These are phyloP conservation scores for Pichia exigua DNA, from an alignment of 805 yeast species.

Conservation along the genomic window DNA sequence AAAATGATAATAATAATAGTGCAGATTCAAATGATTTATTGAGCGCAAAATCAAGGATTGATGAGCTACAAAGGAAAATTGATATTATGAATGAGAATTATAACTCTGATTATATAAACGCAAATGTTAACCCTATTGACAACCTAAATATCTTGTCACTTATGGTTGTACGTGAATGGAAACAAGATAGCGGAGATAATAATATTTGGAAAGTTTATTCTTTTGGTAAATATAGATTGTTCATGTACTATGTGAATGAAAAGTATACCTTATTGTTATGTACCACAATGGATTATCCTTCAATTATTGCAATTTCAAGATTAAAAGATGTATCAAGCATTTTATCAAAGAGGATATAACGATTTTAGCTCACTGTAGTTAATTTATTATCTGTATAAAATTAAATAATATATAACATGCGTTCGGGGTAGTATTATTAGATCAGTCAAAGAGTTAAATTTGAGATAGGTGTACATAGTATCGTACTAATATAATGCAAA, in stretches of 20 bases:
- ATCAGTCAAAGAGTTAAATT: neutral
- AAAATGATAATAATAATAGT: neutral
- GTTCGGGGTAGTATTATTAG: neutral
- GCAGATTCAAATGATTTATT: neutral
- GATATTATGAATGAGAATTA: slow-evolving; percentile 13
- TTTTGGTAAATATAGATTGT: slow-evolving; percentile 19
- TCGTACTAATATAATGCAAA: slow-evolving; percentile 4
- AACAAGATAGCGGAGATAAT: slow-evolving; percentile 6
- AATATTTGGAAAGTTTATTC: slow-evolving; percentile 22
- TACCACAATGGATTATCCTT: slow-evolving; percentile 23
- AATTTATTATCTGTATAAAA: neutral
- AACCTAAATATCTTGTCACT: slow-evolving; percentile 26
- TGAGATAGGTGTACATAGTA: slow-evolving; percentile 5
- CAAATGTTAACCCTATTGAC: slow-evolving; percentile 25
- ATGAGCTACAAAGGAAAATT: slow-evolving; percentile 10
- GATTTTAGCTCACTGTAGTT: neutral
- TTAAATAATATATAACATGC: neutral
- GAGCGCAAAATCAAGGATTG: slow-evolving; percentile 1
- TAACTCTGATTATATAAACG: slow-evolving; percentile 22
- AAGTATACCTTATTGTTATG: slow-evolving; percentile 23
- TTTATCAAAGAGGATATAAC: slow-evolving; percentile 2
- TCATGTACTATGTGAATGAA: slow-evolving; percentile 16
- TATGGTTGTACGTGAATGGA: slow-evolving; percentile 24
- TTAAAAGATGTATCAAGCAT: slow-evolving; percentile 13
- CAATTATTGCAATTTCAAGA: slow-evolving; percentile 23